Evolutionary conservation across 345 rosid genomes (phyloP).

Genomic region (Eucalyptus sp.): DNA sequence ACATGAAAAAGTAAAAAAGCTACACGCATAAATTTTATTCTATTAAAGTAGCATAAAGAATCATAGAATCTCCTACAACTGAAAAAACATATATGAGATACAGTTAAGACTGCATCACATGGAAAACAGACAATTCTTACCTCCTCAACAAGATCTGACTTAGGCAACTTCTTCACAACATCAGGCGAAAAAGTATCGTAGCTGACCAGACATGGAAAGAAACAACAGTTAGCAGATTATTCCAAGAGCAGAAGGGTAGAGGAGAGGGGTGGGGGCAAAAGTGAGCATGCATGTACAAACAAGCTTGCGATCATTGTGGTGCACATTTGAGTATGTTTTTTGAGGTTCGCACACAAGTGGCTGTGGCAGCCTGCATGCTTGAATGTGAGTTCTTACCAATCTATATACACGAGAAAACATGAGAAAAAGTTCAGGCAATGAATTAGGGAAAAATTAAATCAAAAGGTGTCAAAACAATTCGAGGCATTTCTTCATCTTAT

Average conservation of each 20-base stretch:
- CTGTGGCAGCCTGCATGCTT: not conserved
- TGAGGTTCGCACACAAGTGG: not conserved
- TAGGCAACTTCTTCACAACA: constrained; percentile 67
- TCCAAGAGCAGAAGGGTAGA: not conserved
- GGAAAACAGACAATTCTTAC: constrained; percentile 14
- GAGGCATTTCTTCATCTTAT: not conserved
- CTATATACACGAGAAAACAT: not conserved
- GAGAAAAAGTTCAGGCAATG: not conserved
- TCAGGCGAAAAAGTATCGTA: constrained; percentile 85
- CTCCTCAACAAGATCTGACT: constrained; percentile 74
- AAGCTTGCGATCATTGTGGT: not conserved
- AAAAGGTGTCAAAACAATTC: not conserved
- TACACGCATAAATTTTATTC: not conserved
- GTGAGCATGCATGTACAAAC: not conserved
- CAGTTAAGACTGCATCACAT: not conserved
- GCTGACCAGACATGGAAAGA: constrained; percentile 20
- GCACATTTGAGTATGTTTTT: not conserved
- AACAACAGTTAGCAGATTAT: not conserved
- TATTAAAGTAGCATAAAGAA: not conserved
- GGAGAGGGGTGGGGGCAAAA: not conserved
- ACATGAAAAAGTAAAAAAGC: not conserved
- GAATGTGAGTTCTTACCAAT: not conserved
- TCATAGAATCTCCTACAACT: not conserved
- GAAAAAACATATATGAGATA: not conserved
- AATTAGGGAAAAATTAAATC: not conserved